Percentiles rank a stretch among this genome's conserved stretches.
Conservation (phyloP, 1,139 yeast genomes). For the Suhomyces chickasaworum region DNA sequence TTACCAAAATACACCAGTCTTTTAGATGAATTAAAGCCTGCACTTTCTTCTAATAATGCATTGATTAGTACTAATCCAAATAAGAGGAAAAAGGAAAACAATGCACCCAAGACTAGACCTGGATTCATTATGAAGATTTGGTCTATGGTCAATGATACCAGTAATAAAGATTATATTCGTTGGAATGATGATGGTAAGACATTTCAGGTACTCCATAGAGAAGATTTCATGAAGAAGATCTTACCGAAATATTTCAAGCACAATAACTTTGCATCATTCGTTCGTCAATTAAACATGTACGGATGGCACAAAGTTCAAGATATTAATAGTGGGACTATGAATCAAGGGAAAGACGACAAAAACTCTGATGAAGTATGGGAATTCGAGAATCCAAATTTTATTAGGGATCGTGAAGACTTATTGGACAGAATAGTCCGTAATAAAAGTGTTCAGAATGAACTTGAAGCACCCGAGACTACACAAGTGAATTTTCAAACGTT, state of each 20-base stretch:
- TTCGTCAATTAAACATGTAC: conserved; percentile 91
- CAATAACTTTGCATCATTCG: conserved; percentile 78
- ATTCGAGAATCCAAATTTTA: conserved; percentile 80
- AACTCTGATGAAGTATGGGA: conserved; percentile 61
- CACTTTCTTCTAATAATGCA: conserved; percentile 5
- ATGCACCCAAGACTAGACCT: conserved; percentile 56
- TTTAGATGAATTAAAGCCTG: conserved; percentile 10
- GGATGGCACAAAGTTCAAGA: conserved; percentile 97
- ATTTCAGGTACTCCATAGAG: conserved; percentile 82
- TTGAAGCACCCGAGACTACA: conserved; percentile 13
- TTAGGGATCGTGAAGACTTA: conserved; percentile 68
- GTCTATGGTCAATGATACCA: conserved; percentile 89
- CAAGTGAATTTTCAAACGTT: conserved; percentile 55
- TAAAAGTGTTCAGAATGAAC: conserved; percentile 28
- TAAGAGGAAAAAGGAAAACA: conserved; percentile 34
- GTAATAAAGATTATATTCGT: conserved; percentile 66
- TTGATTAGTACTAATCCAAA: conserved; percentile 16
- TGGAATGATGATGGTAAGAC: conserved; percentile 89
- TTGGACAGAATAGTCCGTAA: conserved; percentile 65
- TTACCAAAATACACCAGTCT: conserved; percentile 17
- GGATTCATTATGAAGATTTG: conserved; percentile 91
- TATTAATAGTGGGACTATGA: conserved; percentile 65
- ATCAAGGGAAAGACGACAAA: conserved; percentile 53
- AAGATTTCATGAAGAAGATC: conserved; percentile 79
- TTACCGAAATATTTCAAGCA: conserved; percentile 92